Conservation (phyloP, 441 rosid genomes). For the Aquilaria agallochum region DNA sequence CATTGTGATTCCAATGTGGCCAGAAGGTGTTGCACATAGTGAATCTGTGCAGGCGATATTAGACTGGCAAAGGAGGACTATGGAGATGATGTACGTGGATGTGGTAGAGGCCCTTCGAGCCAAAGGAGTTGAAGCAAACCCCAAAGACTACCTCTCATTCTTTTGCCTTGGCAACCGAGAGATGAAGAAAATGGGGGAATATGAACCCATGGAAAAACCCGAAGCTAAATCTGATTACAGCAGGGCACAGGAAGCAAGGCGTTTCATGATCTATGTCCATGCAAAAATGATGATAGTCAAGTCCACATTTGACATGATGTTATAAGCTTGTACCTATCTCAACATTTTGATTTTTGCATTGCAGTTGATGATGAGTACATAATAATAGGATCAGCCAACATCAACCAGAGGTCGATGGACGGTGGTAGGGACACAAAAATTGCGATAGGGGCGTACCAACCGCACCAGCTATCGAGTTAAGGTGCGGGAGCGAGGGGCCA, state of each 20-base stretch:
- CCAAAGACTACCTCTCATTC: slow-evolving; percentile 84
- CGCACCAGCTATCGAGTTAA: slow-evolving; percentile 66
- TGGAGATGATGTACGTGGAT: slow-evolving; percentile 97
- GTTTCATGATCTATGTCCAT: slow-evolving; percentile 97
- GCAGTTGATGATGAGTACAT: slow-evolving; percentile 96
- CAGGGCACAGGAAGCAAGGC: slow-evolving; percentile 78
- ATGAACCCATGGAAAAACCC: slow-evolving; percentile 70
- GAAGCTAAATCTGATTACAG: slow-evolving; percentile 51
- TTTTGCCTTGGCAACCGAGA: slow-evolving; percentile 96
- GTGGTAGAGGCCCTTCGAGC: slow-evolving; percentile 68
- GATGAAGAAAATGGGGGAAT: slow-evolving; percentile 71
- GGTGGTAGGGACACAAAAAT: slow-evolving; percentile 95
- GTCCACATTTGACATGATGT: slow-evolving; percentile 2
- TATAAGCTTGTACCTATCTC: no score
- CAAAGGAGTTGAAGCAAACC: slow-evolving; percentile 68
- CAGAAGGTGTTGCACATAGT: slow-evolving; percentile 89
- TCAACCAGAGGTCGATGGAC: slow-evolving; percentile 98
- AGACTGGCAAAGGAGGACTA: slow-evolving; percentile 88
- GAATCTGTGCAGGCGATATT: slow-evolving; percentile 91
- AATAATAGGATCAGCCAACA: slow-evolving; percentile 88
- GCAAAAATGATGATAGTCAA: slow-evolving; percentile 96
- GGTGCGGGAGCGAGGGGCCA: slow-evolving; percentile 86
- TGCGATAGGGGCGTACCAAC: slow-evolving; percentile 94
- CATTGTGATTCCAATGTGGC: slow-evolving; percentile 96
- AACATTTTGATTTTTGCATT: slow-evolving; percentile 1